Base-by-base conservation (phyloP, 176 grass and related monocot species). In the Olyra latifolia region DNA sequence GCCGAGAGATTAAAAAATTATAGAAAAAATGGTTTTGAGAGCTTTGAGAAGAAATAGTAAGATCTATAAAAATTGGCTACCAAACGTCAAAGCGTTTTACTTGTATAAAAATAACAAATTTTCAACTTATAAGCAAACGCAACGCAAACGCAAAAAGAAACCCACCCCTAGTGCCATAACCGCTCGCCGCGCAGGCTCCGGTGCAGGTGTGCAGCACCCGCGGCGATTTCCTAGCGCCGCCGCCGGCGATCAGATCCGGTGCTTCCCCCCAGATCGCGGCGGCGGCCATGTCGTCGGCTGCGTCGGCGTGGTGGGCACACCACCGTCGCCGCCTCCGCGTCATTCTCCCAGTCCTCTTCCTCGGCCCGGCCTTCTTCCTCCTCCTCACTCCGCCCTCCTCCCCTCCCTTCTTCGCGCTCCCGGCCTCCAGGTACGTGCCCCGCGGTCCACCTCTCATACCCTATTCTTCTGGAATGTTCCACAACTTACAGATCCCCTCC, bases 331-430 rank as follows among this genome's bases (percentile, higher is more conserved):
- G 66, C 25, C 22, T 88, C 71, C 85, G 74, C 19, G 42, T 89
- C 48, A 78, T 87, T n/a, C 47, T 88, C 15, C 76, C 84, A 16
- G 61, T 85, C 19, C 58, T 91, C 59, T 71, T 94, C 70, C 62
- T 80, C 24, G 53, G 40, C 43, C 54, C 77, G 14, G 48, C 35
- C 13, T 43, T 91, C 85, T 66, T 68, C 56, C 25, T 81, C 72
- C 25, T 88, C 71, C 66, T 88, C 4, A 75, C 86, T 25, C 44
- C 79, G 12, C 75, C 60, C 14, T 47, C 83, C 32, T 19, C 85
- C 7, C 19, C 85, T 6, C 30, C 85, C 30, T 72, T 77, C 89
- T 71, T 87, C 84, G 48, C 80, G 13, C 75, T 76, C 43, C 78
- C 85, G 7, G 23, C 74, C 49, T 60, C 80, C 86, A 88, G 80